Evolutionary conservation across 495 filamentous ascomycete species (phyloP).

Genomic region (Wilcoxina mikolae): DNA sequence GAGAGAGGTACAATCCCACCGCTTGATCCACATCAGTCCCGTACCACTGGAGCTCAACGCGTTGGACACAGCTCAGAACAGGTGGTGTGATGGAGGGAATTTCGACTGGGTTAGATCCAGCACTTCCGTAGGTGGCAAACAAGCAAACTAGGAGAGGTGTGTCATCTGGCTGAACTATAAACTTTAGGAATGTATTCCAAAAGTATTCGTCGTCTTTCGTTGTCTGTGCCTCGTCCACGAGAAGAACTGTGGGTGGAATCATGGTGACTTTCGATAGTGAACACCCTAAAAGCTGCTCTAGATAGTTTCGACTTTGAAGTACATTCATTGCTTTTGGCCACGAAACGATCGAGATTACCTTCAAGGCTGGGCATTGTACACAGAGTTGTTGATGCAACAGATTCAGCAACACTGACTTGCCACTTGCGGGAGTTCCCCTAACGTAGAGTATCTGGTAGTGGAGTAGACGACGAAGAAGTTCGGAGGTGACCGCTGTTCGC

Average conservation of each 20-base stretch:
- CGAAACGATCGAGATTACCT: background rate
- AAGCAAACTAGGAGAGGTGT: background rate
- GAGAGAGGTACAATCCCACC: no score
- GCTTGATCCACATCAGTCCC: no score
- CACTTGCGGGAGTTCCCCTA: background rate
- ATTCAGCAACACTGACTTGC: conserved; percentile 2
- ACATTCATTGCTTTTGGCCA: conserved; percentile 2
- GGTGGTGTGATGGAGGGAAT: background rate
- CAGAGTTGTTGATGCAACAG: background rate
- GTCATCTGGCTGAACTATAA: conserved; percentile 1
- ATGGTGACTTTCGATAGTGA: background rate
- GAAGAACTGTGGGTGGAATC: background rate
- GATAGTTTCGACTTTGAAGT: background rate
- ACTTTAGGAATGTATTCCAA: conserved; percentile 5
- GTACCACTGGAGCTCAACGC: no score
- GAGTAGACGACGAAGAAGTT: background rate
- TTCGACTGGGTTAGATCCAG: background rate
- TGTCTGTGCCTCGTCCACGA: conserved; percentile 1
- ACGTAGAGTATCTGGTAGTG: background rate
- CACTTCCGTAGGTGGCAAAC: conserved; percentile 5
- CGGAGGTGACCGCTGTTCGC: background rate
- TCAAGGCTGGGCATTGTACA: background rate
- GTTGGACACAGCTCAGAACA: conserved; percentile 1
- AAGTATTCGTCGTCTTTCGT: conserved; percentile 5
- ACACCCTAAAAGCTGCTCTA: background rate